Evolutionary conservation across 208 protist genomes (phyloP), one percentile per base, ranked within the genome.

Genomic region (Leptomonas pyrrhocoris): DNA sequence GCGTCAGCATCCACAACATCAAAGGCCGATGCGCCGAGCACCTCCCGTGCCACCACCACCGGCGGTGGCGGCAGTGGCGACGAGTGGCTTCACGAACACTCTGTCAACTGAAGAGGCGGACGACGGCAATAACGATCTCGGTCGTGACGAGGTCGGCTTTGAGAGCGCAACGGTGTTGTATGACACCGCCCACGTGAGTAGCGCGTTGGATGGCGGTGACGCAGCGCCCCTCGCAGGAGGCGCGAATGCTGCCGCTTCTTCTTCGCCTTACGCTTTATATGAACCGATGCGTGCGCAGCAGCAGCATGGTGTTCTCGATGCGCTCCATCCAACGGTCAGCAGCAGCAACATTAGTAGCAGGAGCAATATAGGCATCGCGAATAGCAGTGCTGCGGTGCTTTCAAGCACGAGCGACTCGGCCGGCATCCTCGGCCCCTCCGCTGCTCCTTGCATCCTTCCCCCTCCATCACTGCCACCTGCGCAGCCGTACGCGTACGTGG

Each of bases 121-220:
- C 38, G 19, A 30, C 7, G 45, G 43, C 6, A 42, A 11, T n/a
- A 8, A 50, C 16, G 53, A 9, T 8, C 59, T 54, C 2, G 48
- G 48, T 0, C 25, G 63, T 18, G 53, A 54, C 28, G 36, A 60
- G n/a, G 71, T 77, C 8, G 71, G 71, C 62, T 77, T 77, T 34
- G 71, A 77, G 28, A 57, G 46, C 25, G 54, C 12, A 23, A 77
- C 63, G 2, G 49, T 77, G 36, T 25, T 71, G 55, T 71, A 23
- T 56, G 42, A 40, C 51, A 9, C 48, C 6, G 11, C 11, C 40
- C 23, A 16, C 38, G 59, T 36, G 18, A 28, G 28, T 2, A 36
- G 2, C 23, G 30, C 21, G 6, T 28, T 42, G n/a, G 27, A 16
- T n/a, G 46, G 2, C 18, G 30, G 28, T 6, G 34, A 57, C 18